Conservation (phyloP, 305 asterid species). For the Euphrasia arctica region DNA sequence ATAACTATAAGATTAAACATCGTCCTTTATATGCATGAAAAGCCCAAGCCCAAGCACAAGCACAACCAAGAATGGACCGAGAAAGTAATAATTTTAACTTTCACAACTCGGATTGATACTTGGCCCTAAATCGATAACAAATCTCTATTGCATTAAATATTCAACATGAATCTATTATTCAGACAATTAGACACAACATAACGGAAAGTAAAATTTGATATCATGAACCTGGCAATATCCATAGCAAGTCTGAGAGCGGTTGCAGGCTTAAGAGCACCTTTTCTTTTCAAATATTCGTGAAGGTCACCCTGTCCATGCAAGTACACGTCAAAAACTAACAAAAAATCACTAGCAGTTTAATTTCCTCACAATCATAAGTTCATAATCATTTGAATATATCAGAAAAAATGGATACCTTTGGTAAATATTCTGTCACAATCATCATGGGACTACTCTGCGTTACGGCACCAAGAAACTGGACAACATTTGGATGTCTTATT, state of each 20-base stretch:
- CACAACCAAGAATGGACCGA: no score
- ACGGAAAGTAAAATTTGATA: not conserved
- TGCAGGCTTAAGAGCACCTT: slow-evolving; percentile 73
- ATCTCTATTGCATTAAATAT: no score
- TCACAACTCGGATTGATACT: no score
- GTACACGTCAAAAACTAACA: not conserved
- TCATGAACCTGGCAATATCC: slow-evolving; percentile 87
- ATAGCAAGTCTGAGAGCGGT: slow-evolving; percentile 83
- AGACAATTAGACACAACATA: not conserved
- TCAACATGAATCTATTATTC: no score
- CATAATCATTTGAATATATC: not conserved
- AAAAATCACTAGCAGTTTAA: not conserved
- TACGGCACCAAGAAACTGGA: slow-evolving; percentile 96
- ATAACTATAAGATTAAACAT: no score
- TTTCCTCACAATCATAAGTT: no score
- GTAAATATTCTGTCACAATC: slow-evolving; percentile 95
- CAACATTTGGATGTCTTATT: slow-evolving; percentile 93
- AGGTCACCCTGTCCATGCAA: slow-evolving; percentile 67
- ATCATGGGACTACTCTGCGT: slow-evolving; percentile 98
- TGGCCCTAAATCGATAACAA: no score
- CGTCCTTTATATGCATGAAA: no score
- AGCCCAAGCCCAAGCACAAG: no score
- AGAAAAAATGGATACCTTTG: slow-evolving; percentile 63
- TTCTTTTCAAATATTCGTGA: slow-evolving; percentile 57
- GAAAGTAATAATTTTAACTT: no score